Evolutionary conservation across 352 stramenopile genomes (phyloP).

Genomic region (Elongisporangium undulatum): DNA sequence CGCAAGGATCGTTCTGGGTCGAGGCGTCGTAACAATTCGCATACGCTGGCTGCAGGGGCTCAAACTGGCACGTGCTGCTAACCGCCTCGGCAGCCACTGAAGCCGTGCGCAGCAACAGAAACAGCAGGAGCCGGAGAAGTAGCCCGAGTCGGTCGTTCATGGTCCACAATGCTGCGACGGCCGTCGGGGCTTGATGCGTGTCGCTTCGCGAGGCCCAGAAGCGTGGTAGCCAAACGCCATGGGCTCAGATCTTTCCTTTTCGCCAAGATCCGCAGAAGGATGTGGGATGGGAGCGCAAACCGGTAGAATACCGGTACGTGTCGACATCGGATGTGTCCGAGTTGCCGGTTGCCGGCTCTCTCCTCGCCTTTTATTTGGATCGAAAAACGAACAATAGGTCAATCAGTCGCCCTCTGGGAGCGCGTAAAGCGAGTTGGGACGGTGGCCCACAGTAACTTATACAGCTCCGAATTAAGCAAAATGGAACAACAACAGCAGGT

Average conservation of each 20-base stretch:
- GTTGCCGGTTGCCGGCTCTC: background rate
- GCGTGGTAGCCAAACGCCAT: background rate
- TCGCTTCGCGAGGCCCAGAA: background rate
- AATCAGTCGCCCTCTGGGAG: background rate
- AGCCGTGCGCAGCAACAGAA: background rate
- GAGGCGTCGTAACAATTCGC: conserved; percentile 2
- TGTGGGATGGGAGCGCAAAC: background rate
- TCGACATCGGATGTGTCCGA: background rate
- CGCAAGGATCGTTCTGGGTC: background rate
- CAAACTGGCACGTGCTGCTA: background rate
- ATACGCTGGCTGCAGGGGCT: background rate
- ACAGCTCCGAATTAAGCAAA: background rate
- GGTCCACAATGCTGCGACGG: background rate
- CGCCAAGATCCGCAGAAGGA: background rate
- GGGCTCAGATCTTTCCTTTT: background rate
- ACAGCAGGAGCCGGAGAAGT: background rate
- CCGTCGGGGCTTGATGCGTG: background rate
- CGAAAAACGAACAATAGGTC: background rate
- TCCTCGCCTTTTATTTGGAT: background rate
- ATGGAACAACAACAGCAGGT: background rate
- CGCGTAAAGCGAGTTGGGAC: background rate
- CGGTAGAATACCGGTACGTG: background rate
- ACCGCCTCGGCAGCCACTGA: background rate
- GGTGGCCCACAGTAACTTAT: background rate
- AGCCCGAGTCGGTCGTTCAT: background rate